Percentiles rank a stretch among this genome's conserved stretches.
Conservation (phyloP, 257 asterid species). For the Penstemon newberryi region DNA sequence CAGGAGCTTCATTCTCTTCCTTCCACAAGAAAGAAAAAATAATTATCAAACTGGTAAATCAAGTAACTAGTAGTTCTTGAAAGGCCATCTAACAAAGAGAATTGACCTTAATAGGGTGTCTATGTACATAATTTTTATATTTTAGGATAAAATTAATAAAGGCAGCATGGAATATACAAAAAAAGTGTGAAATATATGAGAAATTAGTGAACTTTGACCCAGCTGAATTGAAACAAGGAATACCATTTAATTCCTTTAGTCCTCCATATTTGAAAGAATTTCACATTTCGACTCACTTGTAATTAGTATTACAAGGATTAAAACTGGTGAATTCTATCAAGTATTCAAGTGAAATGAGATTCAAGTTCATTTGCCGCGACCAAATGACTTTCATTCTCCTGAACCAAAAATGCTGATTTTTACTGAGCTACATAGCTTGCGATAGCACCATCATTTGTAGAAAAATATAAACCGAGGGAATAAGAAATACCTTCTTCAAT, state of each 20-base stretch:
- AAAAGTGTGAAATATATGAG: neutral
- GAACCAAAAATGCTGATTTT: constrained; percentile 19
- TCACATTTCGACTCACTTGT: neutral
- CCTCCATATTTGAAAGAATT: neutral
- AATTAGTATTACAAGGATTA: constrained; percentile 10
- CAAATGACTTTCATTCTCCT: neutral
- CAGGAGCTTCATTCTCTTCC: constrained; percentile 96
- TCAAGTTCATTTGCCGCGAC: neutral
- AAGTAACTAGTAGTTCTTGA: constrained; percentile 5
- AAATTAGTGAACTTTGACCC: neutral
- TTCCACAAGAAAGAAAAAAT: constrained; percentile 60
- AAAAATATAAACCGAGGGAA: constrained; percentile 17
- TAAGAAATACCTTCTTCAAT: constrained; percentile 68
- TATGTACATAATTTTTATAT: neutral
- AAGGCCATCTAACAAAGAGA: constrained; percentile 9
- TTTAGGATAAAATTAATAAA: neutral
- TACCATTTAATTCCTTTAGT: neutral
- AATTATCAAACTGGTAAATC: constrained; percentile 24
- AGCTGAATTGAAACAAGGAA: neutral
- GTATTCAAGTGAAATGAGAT: neutral
- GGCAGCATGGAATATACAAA: neutral
- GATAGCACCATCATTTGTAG: neutral
- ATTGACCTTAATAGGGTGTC: neutral
- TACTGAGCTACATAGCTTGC: constrained; percentile 1
- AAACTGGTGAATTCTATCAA: constrained; percentile 11